Percentiles rank a stretch among this genome's conserved stretches.
Conservation (phyloP, 345 rosid genomes). For the Psidium guajava region DNA sequence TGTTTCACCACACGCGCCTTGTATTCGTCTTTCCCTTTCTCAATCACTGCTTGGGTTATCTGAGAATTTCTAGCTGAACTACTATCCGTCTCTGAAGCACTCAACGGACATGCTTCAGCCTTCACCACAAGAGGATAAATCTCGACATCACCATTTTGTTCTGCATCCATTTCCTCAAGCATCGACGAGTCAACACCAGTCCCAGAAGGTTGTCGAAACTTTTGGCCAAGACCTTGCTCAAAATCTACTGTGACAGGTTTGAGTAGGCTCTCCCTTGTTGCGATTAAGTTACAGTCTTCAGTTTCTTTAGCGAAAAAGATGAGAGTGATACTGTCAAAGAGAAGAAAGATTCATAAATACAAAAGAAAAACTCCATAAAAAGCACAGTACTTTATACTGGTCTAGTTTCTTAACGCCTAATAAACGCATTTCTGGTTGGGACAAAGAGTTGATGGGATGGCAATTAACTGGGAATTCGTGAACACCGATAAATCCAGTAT, state of each 20-base stretch:
- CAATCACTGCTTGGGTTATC: conserved; percentile 33
- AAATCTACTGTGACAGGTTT: conserved; percentile 21
- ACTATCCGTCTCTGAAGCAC: conserved; percentile 6
- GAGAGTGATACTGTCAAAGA: conserved; percentile 27
- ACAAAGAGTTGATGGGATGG: neutral
- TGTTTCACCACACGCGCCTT: conserved; percentile 31
- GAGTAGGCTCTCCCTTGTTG: conserved; percentile 23
- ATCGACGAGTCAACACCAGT: conserved; percentile 34
- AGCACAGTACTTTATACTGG: neutral
- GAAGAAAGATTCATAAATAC: neutral
- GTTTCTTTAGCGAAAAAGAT: conserved; percentile 38
- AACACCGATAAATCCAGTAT: neutral
- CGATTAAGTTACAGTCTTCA: conserved; percentile 19
- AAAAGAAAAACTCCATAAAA: neutral
- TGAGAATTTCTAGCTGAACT: conserved; percentile 26
- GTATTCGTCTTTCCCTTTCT: conserved; percentile 27
- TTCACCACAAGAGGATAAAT: conserved; percentile 40
- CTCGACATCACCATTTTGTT: conserved; percentile 11
- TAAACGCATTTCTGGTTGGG: neutral
- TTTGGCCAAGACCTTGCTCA: conserved; percentile 40
- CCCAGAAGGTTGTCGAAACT: conserved; percentile 40
- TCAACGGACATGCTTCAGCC: conserved; percentile 21
- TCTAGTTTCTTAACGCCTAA: neutral
- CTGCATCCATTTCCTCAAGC: conserved; percentile 20
- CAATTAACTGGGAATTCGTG: neutral